Evolutionary conservation across 2,329 filamentous ascomycete genomes (phyloP), one percentile per base, ranked within the genome.

Genomic region (Shiraia bambusicola): DNA sequence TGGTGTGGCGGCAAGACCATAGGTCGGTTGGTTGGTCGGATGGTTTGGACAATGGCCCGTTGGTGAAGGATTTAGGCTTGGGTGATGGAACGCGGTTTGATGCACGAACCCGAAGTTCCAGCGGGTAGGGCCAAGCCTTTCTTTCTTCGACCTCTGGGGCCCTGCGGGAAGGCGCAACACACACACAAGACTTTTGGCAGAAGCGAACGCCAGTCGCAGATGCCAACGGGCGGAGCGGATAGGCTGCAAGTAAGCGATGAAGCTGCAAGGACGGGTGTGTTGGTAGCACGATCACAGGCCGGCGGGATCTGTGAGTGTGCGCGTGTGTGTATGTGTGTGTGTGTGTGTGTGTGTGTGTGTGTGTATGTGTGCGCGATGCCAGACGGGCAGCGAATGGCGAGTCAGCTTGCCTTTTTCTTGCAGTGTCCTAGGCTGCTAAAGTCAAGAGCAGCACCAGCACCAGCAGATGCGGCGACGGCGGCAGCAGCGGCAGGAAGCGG

Each of bases 1-100:
- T 45, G 50, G 49, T 42, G 54, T 45, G 48, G 49, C 50, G 48
- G 48, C 45, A 43, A 45, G 48, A 47, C 53, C 59, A 61, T 61
- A 52, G 35, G 43, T 39, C 36, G 48, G 48, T 44, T 42, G 45
- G 34, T 12, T 28, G 14, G 26, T 30, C 13, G 27, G 35, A 17
- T 10, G 27, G 19, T 14, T 16, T 25, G 32, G 25, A 30, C 29
- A 22, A 24, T 28, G 28, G 35, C 37, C 16, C 17, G 28, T 14
- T 33, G 28, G 28, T 42, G 36, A 39, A 46, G 41, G 45, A 39
- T 42, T 48, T 46, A 12, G 44, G n/a, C 22, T 35, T 43, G 44
- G 35, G 42, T 31, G 50, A 37, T 34, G 34, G 17, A 36, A 42
- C 32, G 35, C 32, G 50, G 52, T 33, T 50, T 44, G 49, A 37